Base-by-base conservation (phyloP, 1,284 basidiomycete genomes). In the Stygiomarasmius scandens region DNA sequence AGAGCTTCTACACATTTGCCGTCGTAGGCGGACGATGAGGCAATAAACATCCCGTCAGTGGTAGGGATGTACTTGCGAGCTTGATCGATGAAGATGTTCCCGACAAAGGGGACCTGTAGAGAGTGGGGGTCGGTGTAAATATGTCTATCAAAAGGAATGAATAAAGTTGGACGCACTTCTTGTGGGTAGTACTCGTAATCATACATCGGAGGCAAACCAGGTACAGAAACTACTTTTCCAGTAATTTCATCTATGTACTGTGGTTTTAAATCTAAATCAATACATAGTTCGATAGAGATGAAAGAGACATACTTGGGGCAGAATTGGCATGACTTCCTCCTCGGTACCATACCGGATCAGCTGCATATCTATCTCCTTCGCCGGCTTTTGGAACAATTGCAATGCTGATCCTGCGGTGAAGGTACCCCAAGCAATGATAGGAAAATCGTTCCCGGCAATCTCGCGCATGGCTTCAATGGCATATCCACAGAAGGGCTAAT, bases 391-490 rank as follows among this genome's bases (percentile, higher is more conserved):
- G n/a, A 41, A 41, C n/a, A 9, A 8, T 46, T 38, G 38, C 4
- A 52, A 22, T 4, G 46, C 25, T 19, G 19, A 20, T 3, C 55
- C 55, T 10, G 49, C 55, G 20, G n/a, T 51, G 1, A 5, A 12
- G 16, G 55, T 36, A 49, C 27, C 46, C 55, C 55, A 56, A 9
- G 49, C 41, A 23, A 56, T 22, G 27, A 52, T 46, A 45, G 41
- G 55, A 14, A 49, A 12, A 19, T 12, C 2, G 6, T 36, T 19
- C 19, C 19, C 43, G 12, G 55, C 4, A 1, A 47, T n/a, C 38
- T 43, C 29, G 12, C 49, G 49, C 4, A 56, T 52, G 25, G 55
- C 44, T 52, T 56, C 55, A 6, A 46, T 46, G 9, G 55, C 55
- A n/a, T 51, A 56, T 1, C 38, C 43, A 4, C 49, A 16, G 25